phyloP scores from a whole-genome alignment of 2,329 filamentous ascomycete species.

The Aspergillus piperis region DNA sequence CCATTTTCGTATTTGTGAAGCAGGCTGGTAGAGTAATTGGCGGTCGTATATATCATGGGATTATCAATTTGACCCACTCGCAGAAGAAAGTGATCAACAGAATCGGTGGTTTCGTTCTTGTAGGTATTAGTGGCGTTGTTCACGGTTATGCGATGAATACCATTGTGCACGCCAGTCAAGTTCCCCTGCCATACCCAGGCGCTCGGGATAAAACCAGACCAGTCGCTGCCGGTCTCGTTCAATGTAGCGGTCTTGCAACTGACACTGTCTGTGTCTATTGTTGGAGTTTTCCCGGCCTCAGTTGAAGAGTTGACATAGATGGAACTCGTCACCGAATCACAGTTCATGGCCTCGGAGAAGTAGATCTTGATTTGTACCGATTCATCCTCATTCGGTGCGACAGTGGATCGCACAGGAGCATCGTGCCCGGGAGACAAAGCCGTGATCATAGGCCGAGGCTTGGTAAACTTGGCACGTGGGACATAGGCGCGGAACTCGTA shows the following conservation, averaged over 20 bases:
- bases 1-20: slow-evolving; percentile 47
- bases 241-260: slow-evolving; percentile 46
- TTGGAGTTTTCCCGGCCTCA: slow-evolving; percentile 44
- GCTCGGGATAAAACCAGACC: slow-evolving; percentile 55
- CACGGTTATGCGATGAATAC: slow-evolving; percentile 59
- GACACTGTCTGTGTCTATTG: slow-evolving; percentile 47
- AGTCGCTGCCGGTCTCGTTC: slow-evolving; percentile 24
- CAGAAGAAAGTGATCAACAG: slow-evolving; percentile 59
- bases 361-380: slow-evolving; percentile 54
- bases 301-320: slow-evolving; percentile 57
- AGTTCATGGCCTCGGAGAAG: slow-evolving; percentile 63
- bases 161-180: slow-evolving; percentile 59
- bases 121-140: slow-evolving; percentile 51
- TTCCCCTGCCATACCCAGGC: slow-evolving; percentile 56
- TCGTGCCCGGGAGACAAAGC: slow-evolving; percentile 63
- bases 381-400: slow-evolving; percentile 41
- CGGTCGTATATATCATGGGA: slow-evolving; percentile 59
- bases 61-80: slow-evolving; percentile 59
- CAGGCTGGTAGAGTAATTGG: slow-evolving; percentile 60
- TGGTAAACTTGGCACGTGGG: slow-evolving; percentile 50
- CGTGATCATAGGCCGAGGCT: slow-evolving; percentile 60
- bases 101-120: slow-evolving; percentile 49
- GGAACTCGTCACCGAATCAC: slow-evolving; percentile 51
- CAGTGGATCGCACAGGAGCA: slow-evolving; percentile 52
- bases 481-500: slow-evolving; percentile 64